Base-by-base conservation (phyloP, 1,139 yeast species). In the Hansenula sp. region DNA sequence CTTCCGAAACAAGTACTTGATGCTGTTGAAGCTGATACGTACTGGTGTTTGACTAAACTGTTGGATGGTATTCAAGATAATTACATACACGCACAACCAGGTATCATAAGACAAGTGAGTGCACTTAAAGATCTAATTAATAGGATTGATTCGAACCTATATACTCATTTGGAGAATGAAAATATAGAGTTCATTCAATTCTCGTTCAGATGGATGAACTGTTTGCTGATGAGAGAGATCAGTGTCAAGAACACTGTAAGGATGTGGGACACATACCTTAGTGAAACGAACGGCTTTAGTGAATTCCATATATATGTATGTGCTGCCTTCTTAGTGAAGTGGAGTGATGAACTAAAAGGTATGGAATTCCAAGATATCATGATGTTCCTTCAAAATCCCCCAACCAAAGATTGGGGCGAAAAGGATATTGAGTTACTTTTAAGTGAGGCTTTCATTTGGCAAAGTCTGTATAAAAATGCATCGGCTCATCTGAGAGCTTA, bases 161-260 rank as follows among this genome's bases (percentile, higher is more conserved):
- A 83, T 36, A 71, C 72, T 37, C 99, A 93, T 66, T 77, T 93
- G 52, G 84, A 84, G 45, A 61, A 66, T 2, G 97, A 93, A 62
- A 86, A 85, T 36, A 80, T 93, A 17, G 97, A 93, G 62, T 93
- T 93, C 60, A 81, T 94, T 53, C 99, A 94, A 62, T 93, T 93
- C 66, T 79, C 96, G 27, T 94, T 93, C 67, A 74, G 99, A 53
- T 93, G 99, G 99, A 94, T 94, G 98, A 93, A 94, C 66, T 93
- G 99, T 67, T 70, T 93, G 56, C 70, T 93, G 44, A 93, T 93
- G 99, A 76, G 99, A 53, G 99, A 93, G 60, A 73, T 93, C 37
- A 80, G 84, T 38, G 81, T 93, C 56, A 71, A 73, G 33, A 76
- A 89, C 47, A 87, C 93, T 9, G 81, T 90, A 27, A 73, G 99